phyloP scores from a whole-genome alignment of 768 basidiomycete genomes.

The Xanthoconium purpureum region DNA sequence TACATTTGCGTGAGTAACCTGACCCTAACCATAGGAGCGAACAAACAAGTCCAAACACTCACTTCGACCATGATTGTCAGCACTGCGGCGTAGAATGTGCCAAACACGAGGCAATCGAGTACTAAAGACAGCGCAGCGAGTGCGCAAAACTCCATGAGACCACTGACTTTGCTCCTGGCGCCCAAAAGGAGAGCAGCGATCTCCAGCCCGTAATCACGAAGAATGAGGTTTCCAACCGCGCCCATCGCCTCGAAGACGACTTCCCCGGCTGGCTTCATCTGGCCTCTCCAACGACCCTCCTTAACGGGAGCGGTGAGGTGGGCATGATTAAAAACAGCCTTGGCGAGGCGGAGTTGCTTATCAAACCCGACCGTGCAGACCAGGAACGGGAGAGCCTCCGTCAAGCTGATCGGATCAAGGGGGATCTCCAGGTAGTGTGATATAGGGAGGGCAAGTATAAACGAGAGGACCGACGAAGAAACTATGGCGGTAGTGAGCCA shows the following conservation, averaged over 20 bases:
- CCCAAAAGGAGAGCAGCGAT: slow-evolving; percentile 87
- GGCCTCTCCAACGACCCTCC: slow-evolving; percentile 40
- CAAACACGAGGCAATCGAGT: slow-evolving; percentile 84
- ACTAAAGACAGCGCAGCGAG: slow-evolving; percentile 85
- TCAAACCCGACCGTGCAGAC: slow-evolving; percentile 98
- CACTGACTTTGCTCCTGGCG: slow-evolving; percentile 81
- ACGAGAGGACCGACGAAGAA: slow-evolving; percentile 75
- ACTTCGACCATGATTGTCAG: slow-evolving; percentile 97
- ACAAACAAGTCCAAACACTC: slow-evolving; percentile 25
- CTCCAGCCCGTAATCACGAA: slow-evolving; percentile 92
- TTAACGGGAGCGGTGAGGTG: slow-evolving; percentile 44
- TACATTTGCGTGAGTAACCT: slow-evolving; percentile 4
- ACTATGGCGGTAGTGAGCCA: slow-evolving; percentile 73
- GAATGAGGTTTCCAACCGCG: slow-evolving; percentile 75
- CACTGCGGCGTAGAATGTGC: slow-evolving; percentile 86
- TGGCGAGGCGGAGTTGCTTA: slow-evolving; percentile 89
- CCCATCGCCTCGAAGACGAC: slow-evolving; percentile 83
- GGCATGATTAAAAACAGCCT: slow-evolving; percentile 84
- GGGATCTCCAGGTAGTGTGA: slow-evolving; percentile 77
- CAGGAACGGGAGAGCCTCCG: slow-evolving; percentile 95
- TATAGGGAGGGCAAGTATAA: slow-evolving; percentile 78
- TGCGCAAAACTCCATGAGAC: slow-evolving; percentile 91
- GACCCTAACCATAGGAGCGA: slow-evolving; percentile 8
- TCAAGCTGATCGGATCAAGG: slow-evolving; percentile 89
- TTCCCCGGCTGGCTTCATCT: slow-evolving; percentile 73